Conservation (phyloP, 2,329 filamentous ascomycete species). For the Aspergillus sp. region DNA sequence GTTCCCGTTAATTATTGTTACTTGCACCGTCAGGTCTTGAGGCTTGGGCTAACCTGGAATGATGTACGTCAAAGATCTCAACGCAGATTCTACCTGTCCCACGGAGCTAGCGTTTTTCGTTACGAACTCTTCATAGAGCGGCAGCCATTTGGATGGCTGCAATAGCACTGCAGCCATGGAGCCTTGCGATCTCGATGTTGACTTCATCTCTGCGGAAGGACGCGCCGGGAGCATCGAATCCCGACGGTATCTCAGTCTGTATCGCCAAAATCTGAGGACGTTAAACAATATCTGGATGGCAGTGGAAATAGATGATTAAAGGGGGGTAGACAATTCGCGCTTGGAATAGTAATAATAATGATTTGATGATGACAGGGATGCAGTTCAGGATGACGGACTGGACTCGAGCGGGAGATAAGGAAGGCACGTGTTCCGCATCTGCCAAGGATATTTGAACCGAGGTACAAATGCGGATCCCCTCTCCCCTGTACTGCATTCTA, state of each 20-base stretch:
- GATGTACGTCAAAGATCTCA: slow-evolving; percentile 90
- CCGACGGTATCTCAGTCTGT: background rate
- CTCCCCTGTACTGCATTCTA: background rate
- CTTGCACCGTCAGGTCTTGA: background rate
- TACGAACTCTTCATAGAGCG: slow-evolving; percentile 64
- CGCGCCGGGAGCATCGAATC: background rate
- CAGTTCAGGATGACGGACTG: background rate
- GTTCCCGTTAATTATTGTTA: background rate
- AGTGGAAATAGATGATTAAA: background rate
- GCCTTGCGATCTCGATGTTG: slow-evolving; percentile 16
- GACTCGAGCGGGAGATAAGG: slow-evolving; percentile 1
- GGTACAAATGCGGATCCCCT: slow-evolving; percentile 8
- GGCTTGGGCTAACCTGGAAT: slow-evolving; percentile 58
- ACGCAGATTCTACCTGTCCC: slow-evolving; percentile 86
- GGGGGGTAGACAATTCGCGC: no score
- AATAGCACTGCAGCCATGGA: slow-evolving; percentile 25
- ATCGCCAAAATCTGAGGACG: background rate
- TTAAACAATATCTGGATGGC: background rate
- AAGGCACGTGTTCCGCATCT: slow-evolving; percentile 19
- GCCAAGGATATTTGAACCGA: slow-evolving; percentile 23
- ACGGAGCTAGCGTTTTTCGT: slow-evolving; percentile 90
- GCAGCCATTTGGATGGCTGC: slow-evolving; percentile 34
- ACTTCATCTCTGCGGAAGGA: background rate
- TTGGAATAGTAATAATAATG: no score
- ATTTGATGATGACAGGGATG: background rate